Evolutionary conservation across 306 rosid species (phyloP).

Genomic region (Castanea sativa): DNA sequence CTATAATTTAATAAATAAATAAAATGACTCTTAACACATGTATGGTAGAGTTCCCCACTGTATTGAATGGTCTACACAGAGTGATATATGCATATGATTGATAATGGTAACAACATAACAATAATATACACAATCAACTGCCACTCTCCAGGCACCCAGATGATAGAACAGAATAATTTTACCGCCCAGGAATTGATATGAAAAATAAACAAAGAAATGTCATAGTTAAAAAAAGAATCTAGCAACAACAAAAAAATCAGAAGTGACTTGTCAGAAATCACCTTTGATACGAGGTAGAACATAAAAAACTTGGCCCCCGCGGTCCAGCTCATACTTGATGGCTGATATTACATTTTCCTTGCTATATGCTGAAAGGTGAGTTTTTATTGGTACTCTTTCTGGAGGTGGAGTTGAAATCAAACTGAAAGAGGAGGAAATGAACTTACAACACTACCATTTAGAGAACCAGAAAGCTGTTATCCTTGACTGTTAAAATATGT

Average conservation of each 20-base stretch:
- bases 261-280: constrained; percentile 31
- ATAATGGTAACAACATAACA: neutral
- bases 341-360: constrained; percentile 70
- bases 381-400: constrained; percentile 90
- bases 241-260: constrained; percentile 1
- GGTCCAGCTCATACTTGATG: constrained; percentile 76
- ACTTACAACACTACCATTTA: constrained; percentile 12
- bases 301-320: constrained; percentile 89
- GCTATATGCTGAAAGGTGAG: constrained; percentile 78
- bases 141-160: neutral
- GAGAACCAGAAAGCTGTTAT: constrained; percentile 16
- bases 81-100: neutral
- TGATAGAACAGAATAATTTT: constrained; percentile 13
- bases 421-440: constrained; percentile 48
- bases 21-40: neutral
- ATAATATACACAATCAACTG: neutral
- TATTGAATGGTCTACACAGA: neutral
- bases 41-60: neutral
- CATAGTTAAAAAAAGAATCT: constrained; percentile 14
- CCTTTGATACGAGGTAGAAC: constrained; percentile 97
- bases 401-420: constrained; percentile 97
- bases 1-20: neutral
- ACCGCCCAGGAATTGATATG: constrained; percentile 16
- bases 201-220: neutral
- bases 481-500: constrained; percentile 7